Evolutionary conservation across 345 rosid genomes (phyloP).

Genomic region (Syzygium aromaticum): DNA sequence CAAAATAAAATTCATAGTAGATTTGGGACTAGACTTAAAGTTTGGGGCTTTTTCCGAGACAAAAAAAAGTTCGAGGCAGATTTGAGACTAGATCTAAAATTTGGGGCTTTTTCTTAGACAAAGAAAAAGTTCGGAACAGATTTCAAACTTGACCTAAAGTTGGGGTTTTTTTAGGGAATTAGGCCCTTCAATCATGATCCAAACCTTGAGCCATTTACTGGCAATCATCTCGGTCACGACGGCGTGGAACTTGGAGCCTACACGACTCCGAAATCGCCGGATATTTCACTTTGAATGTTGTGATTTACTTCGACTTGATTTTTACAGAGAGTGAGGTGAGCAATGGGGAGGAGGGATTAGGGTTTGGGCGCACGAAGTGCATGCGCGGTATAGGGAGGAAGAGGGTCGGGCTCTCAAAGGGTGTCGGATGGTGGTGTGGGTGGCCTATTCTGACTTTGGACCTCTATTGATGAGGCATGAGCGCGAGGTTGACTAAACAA

Average conservation of each 20-base stretch:
- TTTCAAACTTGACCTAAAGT: no score
- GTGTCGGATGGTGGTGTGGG: background rate
- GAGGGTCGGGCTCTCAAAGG: background rate
- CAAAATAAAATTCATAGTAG: no score
- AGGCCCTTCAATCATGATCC: background rate
- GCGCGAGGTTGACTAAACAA: background rate
- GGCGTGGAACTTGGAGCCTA: background rate
- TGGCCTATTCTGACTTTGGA: background rate
- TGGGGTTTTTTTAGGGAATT: no score
- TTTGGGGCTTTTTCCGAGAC: no score
- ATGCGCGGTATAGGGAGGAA: background rate
- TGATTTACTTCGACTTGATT: background rate
- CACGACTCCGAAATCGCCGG: background rate
- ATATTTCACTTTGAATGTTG: background rate
- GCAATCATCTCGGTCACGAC: background rate
- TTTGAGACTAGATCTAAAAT: no score
- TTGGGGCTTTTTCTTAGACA: no score
- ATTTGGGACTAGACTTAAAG: no score
- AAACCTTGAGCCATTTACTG: background rate
- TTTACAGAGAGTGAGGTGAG: background rate
- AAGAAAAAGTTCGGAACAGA: no score
- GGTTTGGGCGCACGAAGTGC: background rate
- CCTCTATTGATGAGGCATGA: background rate
- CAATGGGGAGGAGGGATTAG: background rate
- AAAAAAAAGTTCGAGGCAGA: no score